These are phyloP conservation scores for Edaphochlamys debaryana DNA, from an alignment of 139 green algal species.

Conservation along the genomic window DNA sequence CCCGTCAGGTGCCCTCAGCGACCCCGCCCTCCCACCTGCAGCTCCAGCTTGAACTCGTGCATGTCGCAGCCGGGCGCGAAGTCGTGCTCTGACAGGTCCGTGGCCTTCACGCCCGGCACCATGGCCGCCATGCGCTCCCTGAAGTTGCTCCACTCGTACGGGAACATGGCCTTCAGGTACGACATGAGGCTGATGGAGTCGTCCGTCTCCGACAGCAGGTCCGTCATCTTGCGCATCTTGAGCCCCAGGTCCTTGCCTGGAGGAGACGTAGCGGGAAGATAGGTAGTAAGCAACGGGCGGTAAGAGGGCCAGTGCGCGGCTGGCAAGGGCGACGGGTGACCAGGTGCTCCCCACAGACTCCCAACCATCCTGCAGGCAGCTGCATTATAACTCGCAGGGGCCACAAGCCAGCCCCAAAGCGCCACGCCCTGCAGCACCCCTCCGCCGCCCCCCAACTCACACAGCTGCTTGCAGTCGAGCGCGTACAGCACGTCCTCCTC, in stretches of 20 bases:
- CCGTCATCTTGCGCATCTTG: slow-evolving; percentile 58
- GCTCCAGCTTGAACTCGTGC: slow-evolving; percentile 54
- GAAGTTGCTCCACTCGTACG: slow-evolving; percentile 54
- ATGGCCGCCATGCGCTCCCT: slow-evolving; percentile 65
- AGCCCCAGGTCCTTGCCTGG: slow-evolving; percentile 43
- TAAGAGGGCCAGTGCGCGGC: too few relatives aligned
- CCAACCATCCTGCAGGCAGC: too few relatives aligned
- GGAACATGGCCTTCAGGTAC: slow-evolving; percentile 61
- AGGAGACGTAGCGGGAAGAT: background rate
- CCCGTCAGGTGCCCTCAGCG: too few relatives aligned
- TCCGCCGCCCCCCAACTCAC: too few relatives aligned
- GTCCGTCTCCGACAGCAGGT: slow-evolving; percentile 62
- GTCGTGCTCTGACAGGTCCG: slow-evolving; percentile 53
- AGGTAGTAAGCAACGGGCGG: too few relatives aligned
- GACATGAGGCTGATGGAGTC: slow-evolving; percentile 57
- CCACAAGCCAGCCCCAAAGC: too few relatives aligned
- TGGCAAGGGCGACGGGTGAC: too few relatives aligned
- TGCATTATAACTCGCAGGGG: too few relatives aligned
- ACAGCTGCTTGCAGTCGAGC: slow-evolving; percentile 38
- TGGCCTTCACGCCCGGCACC: slow-evolving; percentile 48
- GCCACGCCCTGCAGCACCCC: too few relatives aligned
- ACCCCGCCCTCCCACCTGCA: too few relatives aligned
- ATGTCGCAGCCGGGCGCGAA: slow-evolving; percentile 43
- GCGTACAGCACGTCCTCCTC: slow-evolving; percentile 69
- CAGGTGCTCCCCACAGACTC: too few relatives aligned